A percentile compares a stretch with the other conserved stretches of the same genome.
Evolutionary conservation across 139 green algal species (phyloP).

Genomic region (Nannochloris sp.): DNA sequence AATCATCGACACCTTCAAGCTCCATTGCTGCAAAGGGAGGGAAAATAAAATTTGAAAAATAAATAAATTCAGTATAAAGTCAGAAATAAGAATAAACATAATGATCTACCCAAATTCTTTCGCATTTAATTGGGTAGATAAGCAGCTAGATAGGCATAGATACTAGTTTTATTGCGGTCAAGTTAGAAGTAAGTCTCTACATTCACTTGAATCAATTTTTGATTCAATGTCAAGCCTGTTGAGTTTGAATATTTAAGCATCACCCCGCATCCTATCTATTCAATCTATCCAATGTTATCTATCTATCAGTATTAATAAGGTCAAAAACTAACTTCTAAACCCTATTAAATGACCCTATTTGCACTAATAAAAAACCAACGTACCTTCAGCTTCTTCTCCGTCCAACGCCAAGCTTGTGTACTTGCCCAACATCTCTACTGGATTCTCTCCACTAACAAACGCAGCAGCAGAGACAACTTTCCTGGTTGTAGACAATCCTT

Average conservation of each 20-base stretch:
- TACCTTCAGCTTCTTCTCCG: not conserved
- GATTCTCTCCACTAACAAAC: constrained; percentile 72
- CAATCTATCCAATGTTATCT: not conserved
- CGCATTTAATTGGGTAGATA: not conserved
- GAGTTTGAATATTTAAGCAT: constrained; percentile 26
- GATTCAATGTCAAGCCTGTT: constrained; percentile 20
- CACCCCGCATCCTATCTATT: not conserved
- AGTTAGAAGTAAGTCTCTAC: constrained; percentile 16
- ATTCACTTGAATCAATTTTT: not conserved
- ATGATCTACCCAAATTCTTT: too few species aligned
- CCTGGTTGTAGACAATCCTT: constrained; percentile 69
- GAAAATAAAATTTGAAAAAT: not conserved
- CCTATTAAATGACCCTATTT: not conserved
- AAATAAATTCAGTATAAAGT: not conserved
- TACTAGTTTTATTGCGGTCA: constrained; percentile 5
- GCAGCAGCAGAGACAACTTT: constrained; percentile 43
- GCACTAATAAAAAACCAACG: not conserved
- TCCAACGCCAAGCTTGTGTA: constrained; percentile 45
- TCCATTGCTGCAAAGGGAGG: not conserved
- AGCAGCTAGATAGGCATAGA: not conserved
- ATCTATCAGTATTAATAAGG: not conserved
- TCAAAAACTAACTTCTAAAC: not conserved
- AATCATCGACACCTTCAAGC: constrained; percentile 12
- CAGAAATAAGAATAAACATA: not conserved
- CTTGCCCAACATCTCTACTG: constrained; percentile 84